Conservation (phyloP, 2,329 filamentous ascomycete species). For the Colletotrichum tropicale region DNA sequence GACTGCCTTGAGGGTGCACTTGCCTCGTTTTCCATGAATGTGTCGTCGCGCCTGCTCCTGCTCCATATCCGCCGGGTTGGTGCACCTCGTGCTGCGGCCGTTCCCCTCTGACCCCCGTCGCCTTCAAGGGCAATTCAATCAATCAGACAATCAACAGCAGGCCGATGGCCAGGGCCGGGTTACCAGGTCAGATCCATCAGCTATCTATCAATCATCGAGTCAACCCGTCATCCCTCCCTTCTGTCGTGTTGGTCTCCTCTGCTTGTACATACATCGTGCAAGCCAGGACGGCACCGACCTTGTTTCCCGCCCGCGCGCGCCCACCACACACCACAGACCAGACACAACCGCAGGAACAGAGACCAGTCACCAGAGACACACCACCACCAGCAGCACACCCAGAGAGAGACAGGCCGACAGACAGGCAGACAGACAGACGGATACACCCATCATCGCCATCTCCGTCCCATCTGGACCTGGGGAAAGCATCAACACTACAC, state of each 20-base stretch:
- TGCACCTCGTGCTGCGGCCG: neutral
- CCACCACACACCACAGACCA: neutral
- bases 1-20: neutral
- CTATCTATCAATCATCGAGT: neutral
- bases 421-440: neutral
- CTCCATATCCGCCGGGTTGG: neutral
- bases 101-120: neutral
- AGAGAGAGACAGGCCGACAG: neutral
- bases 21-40: neutral
- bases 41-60: neutral
- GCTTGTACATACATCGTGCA: neutral
- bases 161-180: neutral
- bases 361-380: neutral
- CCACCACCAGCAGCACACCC: neutral
- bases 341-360: neutral
- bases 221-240: neutral
- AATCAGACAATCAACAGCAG: neutral
- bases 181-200: neutral
- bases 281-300: neutral
- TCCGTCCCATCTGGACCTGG: neutral
- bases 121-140: neutral
- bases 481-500: neutral
- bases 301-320: neutral
- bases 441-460: neutral
- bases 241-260: neutral